Percentiles rank a stretch among this genome's conserved stretches.
phyloP scores from a whole-genome alignment of 2,329 filamentous ascomycete genomes.

The Fusarium caatingaense region DNA sequence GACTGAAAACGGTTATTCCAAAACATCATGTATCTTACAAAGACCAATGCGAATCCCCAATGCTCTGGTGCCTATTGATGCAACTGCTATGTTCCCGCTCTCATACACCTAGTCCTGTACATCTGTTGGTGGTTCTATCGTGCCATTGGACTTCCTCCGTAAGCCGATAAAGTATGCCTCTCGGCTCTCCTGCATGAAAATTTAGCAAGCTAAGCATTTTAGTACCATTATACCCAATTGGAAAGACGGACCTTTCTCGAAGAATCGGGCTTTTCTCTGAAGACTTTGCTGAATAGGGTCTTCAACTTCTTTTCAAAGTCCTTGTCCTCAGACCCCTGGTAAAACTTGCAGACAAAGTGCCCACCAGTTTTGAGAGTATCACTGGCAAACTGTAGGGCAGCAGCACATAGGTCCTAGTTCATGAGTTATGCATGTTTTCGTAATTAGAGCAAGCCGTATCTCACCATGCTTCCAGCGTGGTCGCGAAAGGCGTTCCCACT shows the following conservation, averaged over 20 bases:
- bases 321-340: slow-evolving; percentile 90
- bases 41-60: background rate
- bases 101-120: background rate
- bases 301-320: slow-evolving; percentile 78
- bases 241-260: slow-evolving; percentile 77
- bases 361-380: slow-evolving; percentile 86
- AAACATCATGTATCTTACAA: background rate
- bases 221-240: background rate
- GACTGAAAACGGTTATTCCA: background rate
- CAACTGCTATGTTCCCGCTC: background rate
- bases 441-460: slow-evolving; percentile 43
- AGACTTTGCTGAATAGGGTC: slow-evolving; percentile 81
- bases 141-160: slow-evolving; percentile 66
- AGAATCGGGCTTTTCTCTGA: slow-evolving; percentile 90
- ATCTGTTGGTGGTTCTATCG: slow-evolving; percentile 23
- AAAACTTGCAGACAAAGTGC: slow-evolving; percentile 97
- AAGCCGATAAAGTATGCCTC: slow-evolving; percentile 90
- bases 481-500: slow-evolving; percentile 88
- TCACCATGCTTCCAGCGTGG: slow-evolving; percentile 93
- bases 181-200: slow-evolving; percentile 59
- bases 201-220: slow-evolving; percentile 1
- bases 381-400: slow-evolving; percentile 85
- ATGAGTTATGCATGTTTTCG: background rate
- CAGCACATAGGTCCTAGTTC: slow-evolving; percentile 84
- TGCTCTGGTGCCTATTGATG: background rate